Evolutionary conservation across 805 yeast genomes (phyloP), one percentile per base, ranked within the genome.

Genomic region (Kodamaea sagamina): DNA sequence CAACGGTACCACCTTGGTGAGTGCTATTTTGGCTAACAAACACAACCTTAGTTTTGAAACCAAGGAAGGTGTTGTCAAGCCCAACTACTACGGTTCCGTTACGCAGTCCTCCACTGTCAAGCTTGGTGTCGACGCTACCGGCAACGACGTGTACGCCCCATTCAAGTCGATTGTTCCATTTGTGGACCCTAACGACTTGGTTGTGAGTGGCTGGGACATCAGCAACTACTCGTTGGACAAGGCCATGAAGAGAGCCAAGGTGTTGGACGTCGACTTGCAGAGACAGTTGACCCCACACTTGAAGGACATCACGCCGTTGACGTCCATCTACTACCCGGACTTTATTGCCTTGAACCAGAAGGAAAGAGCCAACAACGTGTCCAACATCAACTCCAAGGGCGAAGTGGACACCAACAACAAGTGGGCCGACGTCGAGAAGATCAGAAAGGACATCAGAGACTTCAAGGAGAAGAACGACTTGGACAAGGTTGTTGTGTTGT

Each of bases 141-240:
- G 96, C 44, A 80, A 82, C 54, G 98, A 90, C 58, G 86, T 88
- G 24, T 90, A 86, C 59, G 95, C 90, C 39, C 97, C 97, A 13
- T 90, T 92, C 78, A 89, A 86, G 60, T 81, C 89, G 40, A 66
- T 90, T 47, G 80, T 92, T 44, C 98, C 98, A 49, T 78, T 90
- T 77, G 85, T 86, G 36, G 78, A 78, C 61, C 98, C 98, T 51
- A 89, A 88, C 59, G 96, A 92, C 65, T 80, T 90, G 55, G 84
- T 88, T 46, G 80, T 90, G 51, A 80, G 92, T 39, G 98, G 98
- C 46, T 90, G 98, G 98, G 98, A 90, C 68, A 90, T 90, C 68
- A 83, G 80, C 58, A 75, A 79, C 46, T 73, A 77, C 46, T 79
- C 85, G 56, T 72, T 90, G 57, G 80, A 79, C 48, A 79, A 82